Base-by-base conservation (phyloP, 2,329 filamentous ascomycete genomes). In the Aureobasidium uvarum region DNA sequence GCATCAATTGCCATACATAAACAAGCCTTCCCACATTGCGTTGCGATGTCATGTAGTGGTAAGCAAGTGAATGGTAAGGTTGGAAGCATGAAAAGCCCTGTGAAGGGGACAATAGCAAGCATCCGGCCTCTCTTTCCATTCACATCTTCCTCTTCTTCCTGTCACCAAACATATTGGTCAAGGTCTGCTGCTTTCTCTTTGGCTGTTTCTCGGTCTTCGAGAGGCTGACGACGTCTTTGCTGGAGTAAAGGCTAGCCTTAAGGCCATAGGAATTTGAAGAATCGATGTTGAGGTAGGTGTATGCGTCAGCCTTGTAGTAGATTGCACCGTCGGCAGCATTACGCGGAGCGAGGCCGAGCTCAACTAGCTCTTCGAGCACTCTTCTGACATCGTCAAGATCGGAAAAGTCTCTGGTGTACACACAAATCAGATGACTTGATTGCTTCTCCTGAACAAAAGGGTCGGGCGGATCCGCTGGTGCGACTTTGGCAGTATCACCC, bases 271-370 rank as follows among this genome's bases (percentile, higher is more conserved):
- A 67, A 48, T 79, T 81, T 7, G 72, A 68, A 5, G 74, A 74
- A 46, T 75, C 74, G 20, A 81, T 74, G n/a, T 75, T 72, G 18
- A 81, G 72, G 46, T 79, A 72, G 0, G 79, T 81, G 67, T 79
- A 85, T 75, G 80, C 74, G 83, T 89, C 88, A 70, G 84, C 84
- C 73, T 96, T 96, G 78, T 96, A 96, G 74, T 91, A 94, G 58
- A 95, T 86, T 0, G 81, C 77, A 16, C 60, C 38, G 20, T 54
- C 48, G 52, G 77, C 79, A 4, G 79, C 59, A 16, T 72, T 70
- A 28, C 69, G 67, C 7, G 72, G 70, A 18, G 89, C 80, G 43
- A 95, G 77, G 8, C 83, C 86, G 66, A 92, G 78, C 64, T 86
- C 80, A 59, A 83, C 82, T 14, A 66, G 39, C 11, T 62, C 64